phyloP scores from a whole-genome alignment of 2,329 filamentous ascomycete genomes.

The Ophiocordyceps polyrhachis-furcata region DNA sequence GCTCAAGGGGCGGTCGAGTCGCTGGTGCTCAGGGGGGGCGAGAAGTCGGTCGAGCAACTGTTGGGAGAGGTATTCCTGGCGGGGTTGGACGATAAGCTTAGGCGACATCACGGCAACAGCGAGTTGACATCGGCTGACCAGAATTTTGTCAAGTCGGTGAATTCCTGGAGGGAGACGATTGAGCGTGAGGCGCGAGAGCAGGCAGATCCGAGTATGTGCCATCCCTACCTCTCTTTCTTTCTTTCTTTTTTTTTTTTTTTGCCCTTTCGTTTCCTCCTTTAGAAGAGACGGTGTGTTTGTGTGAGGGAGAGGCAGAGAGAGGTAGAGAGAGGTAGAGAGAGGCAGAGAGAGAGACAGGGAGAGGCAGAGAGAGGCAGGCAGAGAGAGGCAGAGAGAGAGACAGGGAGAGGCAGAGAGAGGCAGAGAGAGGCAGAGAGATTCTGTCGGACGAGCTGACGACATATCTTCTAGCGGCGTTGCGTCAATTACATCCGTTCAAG shows the following conservation, averaged over 20 bases:
- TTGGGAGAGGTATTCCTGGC: conserved; percentile 36
- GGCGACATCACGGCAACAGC: conserved; percentile 12
- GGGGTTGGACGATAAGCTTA: conserved; percentile 32
- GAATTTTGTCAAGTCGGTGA: conserved; percentile 14
- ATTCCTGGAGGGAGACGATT: conserved; percentile 15
- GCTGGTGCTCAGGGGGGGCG: conserved; percentile 29
- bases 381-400: too few species aligned
- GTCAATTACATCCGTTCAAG: conserved; percentile 20
- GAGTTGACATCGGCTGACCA: conserved; percentile 17
- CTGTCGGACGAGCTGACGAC: conserved; percentile 1
- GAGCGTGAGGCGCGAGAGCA: conserved; percentile 10
- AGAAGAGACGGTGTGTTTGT: too few species aligned
- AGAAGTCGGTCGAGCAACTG: conserved; percentile 29
- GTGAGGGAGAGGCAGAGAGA: too few species aligned
- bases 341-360: too few species aligned
- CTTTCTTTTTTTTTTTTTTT: too few species aligned
- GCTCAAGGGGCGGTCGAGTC: conserved; percentile 33
- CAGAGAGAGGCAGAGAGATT: too few species aligned
- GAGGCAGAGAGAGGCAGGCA: too few species aligned
- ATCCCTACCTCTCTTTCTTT: too few species aligned
- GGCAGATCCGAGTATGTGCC: conserved; percentile 3
- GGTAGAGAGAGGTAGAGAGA: too few species aligned
- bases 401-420: too few species aligned
- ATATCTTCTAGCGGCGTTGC: conserved; percentile 9
- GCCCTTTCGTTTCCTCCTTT: too few species aligned